Evolutionary conservation across 2,329 filamentous ascomycete genomes (phyloP), one percentile per base, ranked within the genome.

Genomic region (Bertia moriformis): DNA sequence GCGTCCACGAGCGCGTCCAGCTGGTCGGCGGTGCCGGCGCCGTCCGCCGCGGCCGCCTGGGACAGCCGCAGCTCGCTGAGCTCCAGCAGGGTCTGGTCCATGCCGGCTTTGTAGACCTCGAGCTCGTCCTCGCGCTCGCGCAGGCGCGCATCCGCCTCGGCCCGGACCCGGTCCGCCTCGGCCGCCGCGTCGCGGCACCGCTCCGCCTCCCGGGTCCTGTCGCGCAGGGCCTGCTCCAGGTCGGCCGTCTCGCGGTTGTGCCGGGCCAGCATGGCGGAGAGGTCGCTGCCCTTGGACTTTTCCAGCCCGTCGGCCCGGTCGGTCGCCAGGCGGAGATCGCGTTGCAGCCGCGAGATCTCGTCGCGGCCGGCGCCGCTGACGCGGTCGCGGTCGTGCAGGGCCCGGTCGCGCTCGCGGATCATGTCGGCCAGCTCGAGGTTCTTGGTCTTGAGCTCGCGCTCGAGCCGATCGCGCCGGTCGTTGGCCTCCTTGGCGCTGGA

Each of bases 381-480:
- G 40, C 91, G 77, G 54, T 98, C 91, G 57, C 88, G 86, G 45
- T 98, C n/a, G n/a, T n/a, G n/a, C n/a, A n/a, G n/a, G n/a, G n/a
- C n/a, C n/a, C n/a, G n/a, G 54, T 98, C 91, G 49, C 91, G 74
- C 63, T 98, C 91, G 35, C 91, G 77, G 46, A 98, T 98, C 91
- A 98, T 96, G 57, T 96, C 87, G 22, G 91, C 91, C 44, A 98
- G 64, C 58, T 98, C 91, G 14, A 98, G 67, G 55, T 98, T 98
- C 73, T 98, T 98, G 20, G 89, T 95, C 73, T 98, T 98, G 57
- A 98, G 83, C 62, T 98, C 91, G 22, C 89, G 82, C 63, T 96
- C 87, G 39, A 98, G 71, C 66, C 91, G 94, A 64, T 98, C 91
- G 7, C 88, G 80, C 49, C 75, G 79, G 42, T 96, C 91, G 45